Evolutionary conservation across 805 yeast genomes (phyloP).

Genomic region (Sporopachydermia quercuum): DNA sequence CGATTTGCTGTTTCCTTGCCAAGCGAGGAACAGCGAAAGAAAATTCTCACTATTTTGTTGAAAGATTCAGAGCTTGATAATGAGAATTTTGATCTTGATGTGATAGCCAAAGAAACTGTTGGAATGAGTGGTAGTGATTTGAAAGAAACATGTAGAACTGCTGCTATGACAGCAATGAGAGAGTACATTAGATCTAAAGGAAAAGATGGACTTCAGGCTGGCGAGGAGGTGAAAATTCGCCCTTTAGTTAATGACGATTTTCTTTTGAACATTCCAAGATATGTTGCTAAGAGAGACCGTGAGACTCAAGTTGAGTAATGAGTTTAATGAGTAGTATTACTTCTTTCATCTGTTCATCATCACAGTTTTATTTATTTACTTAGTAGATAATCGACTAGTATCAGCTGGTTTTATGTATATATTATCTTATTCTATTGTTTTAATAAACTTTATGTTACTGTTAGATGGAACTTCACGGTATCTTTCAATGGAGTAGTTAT

Average conservation of each 20-base stretch:
- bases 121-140: slow-evolving; percentile 87
- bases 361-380: too few species aligned
- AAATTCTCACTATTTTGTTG: slow-evolving; percentile 57
- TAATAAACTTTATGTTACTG: too few species aligned
- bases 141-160: slow-evolving; percentile 83
- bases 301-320: neutral
- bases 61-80: slow-evolving; percentile 46
- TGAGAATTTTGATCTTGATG: slow-evolving; percentile 39
- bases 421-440: too few species aligned
- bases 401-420: too few species aligned
- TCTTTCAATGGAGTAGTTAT: too few species aligned
- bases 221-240: slow-evolving; percentile 11
- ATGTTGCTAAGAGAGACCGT: neutral
- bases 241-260: neutral
- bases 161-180: slow-evolving; percentile 78
- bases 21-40: slow-evolving; percentile 43
- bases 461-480: too few species aligned
- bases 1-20: slow-evolving; percentile 72
- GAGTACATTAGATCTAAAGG: slow-evolving; percentile 61
- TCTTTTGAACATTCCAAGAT: neutral
- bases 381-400: too few species aligned
- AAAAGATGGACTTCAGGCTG: slow-evolving; percentile 19
- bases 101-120: slow-evolving; percentile 45
- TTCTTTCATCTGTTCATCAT: too few species aligned
- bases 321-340: neutral